phyloP scores from a whole-genome alignment of 345 rosid species.

The Lepidium sativum region DNA sequence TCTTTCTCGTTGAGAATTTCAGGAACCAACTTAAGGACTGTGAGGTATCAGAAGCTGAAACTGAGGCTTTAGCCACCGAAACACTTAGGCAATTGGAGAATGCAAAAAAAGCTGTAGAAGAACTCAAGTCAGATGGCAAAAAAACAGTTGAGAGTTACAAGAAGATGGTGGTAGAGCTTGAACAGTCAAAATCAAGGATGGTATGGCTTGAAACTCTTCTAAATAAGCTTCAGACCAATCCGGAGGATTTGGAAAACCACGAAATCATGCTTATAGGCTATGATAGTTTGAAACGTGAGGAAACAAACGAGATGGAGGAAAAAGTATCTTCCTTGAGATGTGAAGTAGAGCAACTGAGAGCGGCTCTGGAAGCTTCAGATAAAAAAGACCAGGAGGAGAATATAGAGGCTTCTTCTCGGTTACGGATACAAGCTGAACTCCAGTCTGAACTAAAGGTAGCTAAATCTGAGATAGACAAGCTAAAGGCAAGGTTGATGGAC shows the following conservation, averaged over 20 bases:
- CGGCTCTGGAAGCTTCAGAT: slow-evolving; percentile 40
- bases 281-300: slow-evolving; percentile 27
- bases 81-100: slow-evolving; percentile 69
- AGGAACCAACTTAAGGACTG: slow-evolving; percentile 60
- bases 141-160: slow-evolving; percentile 55
- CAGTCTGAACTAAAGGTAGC: slow-evolving; percentile 53
- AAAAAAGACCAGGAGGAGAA: slow-evolving; percentile 14
- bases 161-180: slow-evolving; percentile 54
- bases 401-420: slow-evolving; percentile 19
- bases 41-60: slow-evolving; percentile 72
- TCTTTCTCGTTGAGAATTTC: slow-evolving; percentile 62
- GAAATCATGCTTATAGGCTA: slow-evolving; percentile 22
- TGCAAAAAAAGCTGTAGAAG: slow-evolving; percentile 60
- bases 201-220: slow-evolving; percentile 47
- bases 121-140: slow-evolving; percentile 47
- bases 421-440: slow-evolving; percentile 49
- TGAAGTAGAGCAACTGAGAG: slow-evolving; percentile 49
- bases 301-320: slow-evolving; percentile 36
- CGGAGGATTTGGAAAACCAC: slow-evolving; percentile 13
- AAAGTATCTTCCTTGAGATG: slow-evolving; percentile 41
- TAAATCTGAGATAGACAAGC: slow-evolving; percentile 47
- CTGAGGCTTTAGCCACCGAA: slow-evolving; percentile 60
- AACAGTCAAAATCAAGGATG: slow-evolving; percentile 51
- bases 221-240: slow-evolving; percentile 27
- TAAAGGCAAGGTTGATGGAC: slow-evolving; percentile 76